Base-by-base conservation (phyloP, 768 basidiomycete species). In the Pisolithus microcarpus region DNA sequence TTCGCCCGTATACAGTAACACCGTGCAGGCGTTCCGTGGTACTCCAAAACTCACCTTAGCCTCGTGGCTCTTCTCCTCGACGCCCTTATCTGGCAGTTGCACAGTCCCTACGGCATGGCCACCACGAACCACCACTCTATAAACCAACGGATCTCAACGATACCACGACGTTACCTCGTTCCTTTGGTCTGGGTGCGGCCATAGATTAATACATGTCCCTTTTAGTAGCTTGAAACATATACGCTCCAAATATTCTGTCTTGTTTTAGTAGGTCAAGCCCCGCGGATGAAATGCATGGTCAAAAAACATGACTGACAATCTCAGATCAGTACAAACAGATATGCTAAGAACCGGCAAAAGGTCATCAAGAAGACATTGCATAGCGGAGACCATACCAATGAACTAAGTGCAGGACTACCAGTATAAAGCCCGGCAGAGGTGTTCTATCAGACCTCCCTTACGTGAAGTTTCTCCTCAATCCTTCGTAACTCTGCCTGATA, bases 401-500 rank as follows among this genome's bases (percentile, higher is more conserved):
- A 46, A 31, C 18, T 31, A 31, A 46, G 34, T 46, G 43, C 24
- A 51, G 34, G 8, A 50, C 11, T 34, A 23, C 37, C 48, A 28
- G 21, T 43, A 52, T 52, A 46, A 34, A 46, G 34, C 45, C 34
- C 30, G 28, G 45, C 18, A 36, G 36, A 38, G 51, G 19, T 11
- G 16, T 42, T 45, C 37, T 42, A 15, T 59, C 53, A 67, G n/a
- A 36, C 66, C 10, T 63, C 67, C 55, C 65, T 66, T 18, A 63
- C 57, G 46, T 65, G 58, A 24, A 67, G 43, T 38, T 65, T 46
- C 53, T 69, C 63, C 55, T 67, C 65, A 28, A 67, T 69, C 47
- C 62, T 69, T 54, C 65, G 65, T 34, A 67, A 52, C 56, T 67
- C 65, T 1, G 61, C 51, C 58, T 69, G 67, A 38, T 67, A 67